A percentile compares a stretch with the other conserved stretches of the same genome.
These are phyloP conservation scores for Sugiyamaella pinicola DNA, from an alignment of 1,139 yeast genomes.

Conservation along the genomic window DNA sequence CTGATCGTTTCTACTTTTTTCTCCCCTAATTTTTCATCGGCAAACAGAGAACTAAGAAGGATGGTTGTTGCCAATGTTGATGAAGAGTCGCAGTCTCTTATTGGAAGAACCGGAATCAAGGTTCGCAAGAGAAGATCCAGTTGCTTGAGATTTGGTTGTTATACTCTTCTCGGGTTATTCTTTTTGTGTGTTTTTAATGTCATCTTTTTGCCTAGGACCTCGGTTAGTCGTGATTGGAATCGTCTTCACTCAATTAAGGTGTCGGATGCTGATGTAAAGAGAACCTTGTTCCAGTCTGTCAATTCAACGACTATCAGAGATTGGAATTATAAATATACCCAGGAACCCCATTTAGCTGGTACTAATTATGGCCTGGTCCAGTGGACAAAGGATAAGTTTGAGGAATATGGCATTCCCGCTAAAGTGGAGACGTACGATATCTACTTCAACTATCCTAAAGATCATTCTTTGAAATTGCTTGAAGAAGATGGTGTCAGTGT, in stretches of 20 bases:
- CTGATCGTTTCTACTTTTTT: no score
- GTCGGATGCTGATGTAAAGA: conserved; percentile 40
- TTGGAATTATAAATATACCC: conserved; percentile 50
- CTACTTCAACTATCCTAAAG: conserved; percentile 62
- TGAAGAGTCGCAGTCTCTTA: conserved; percentile 17
- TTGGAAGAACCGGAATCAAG: conserved; percentile 7
- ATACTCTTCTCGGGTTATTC: conserved; percentile 53
- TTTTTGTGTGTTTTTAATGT: conserved; percentile 61
- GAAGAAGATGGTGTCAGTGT: conserved; percentile 41
- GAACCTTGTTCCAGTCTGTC: conserved; percentile 37
- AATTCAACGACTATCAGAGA: conserved; percentile 35
- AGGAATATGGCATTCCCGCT: conserved; percentile 59
- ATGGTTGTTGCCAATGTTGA: conserved; percentile 15
- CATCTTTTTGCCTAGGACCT: conserved; percentile 83
- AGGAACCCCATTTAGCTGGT: conserved; percentile 73
- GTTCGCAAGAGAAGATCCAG: conserved; percentile 15
- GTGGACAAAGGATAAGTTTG: conserved; percentile 64
- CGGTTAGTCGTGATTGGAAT: conserved; percentile 79
- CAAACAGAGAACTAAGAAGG: not conserved
- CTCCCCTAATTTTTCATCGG: no score
- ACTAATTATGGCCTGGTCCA: conserved; percentile 62
- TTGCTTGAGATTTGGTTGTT: conserved; percentile 23
- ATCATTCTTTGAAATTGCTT: conserved; percentile 53
- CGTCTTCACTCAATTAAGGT: conserved; percentile 54
- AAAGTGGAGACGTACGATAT: conserved; percentile 61